Conservation (phyloP, 2,329 filamentous ascomycete genomes). For the Cephalotrichum gorgonifer region DNA sequence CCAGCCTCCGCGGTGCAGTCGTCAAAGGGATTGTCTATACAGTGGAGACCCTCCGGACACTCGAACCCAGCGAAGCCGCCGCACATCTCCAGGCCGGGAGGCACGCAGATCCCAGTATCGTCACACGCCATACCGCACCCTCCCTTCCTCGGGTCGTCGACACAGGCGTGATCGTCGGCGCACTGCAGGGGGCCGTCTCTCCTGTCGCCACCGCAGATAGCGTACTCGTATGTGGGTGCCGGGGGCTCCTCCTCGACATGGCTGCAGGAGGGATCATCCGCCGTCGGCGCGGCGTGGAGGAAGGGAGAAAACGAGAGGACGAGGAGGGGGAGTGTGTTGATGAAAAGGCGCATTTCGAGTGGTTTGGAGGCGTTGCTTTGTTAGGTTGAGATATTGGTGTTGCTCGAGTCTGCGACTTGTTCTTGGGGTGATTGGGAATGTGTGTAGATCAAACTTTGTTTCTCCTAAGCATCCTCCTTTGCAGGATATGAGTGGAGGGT, state of each 20-base stretch:
- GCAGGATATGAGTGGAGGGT: too few relatives aligned
- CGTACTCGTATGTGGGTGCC: conserved; percentile 13
- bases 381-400: neutral
- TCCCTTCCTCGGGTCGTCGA: conserved; percentile 20
- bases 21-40: neutral
- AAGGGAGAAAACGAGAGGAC: neutral
- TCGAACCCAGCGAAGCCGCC: neutral
- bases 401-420: neutral
- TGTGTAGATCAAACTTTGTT: too few relatives aligned
- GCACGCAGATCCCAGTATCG: conserved; percentile 20
- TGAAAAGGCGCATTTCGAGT: neutral
- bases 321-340: neutral
- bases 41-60: neutral
- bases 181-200: conserved; percentile 10
- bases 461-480: too few relatives aligned
- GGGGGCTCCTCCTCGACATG: too few relatives aligned
- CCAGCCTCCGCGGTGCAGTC: neutral
- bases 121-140: conserved; percentile 24
- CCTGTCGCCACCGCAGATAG: conserved; percentile 19
- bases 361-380: neutral
- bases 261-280: too few relatives aligned
- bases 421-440: too few relatives aligned
- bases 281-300: neutral
- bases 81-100: neutral
- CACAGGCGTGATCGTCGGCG: conserved; percentile 14